phyloP scores from a whole-genome alignment of 2,329 filamentous ascomycete species.

The Pseudogymnoascus sp. region DNA sequence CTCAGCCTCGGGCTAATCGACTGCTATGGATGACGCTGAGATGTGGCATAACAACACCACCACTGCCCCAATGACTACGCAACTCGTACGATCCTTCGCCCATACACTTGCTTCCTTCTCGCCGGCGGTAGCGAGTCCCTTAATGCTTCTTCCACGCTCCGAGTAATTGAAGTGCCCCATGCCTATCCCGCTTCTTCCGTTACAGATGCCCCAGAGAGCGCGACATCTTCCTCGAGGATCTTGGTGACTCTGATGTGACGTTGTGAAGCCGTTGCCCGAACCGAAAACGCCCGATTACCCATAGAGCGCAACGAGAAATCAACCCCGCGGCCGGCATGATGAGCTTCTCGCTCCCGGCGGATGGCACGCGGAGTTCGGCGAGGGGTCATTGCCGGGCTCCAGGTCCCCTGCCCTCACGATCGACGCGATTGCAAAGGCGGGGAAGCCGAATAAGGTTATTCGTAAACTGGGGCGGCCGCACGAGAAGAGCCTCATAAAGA shows the following conservation, averaged over 20 bases:
- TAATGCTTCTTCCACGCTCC: not conserved
- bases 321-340: not conserved
- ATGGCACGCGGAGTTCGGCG: not conserved
- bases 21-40: not conserved
- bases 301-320: not conserved
- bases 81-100: conserved; percentile 5
- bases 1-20: conserved; percentile 7
- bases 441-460: conserved; percentile 1
- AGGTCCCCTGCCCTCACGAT: not conserved
- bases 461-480: not conserved
- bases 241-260: not conserved
- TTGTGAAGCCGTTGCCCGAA: not conserved
- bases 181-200: not conserved
- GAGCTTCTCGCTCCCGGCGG: conserved; percentile 6
- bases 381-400: not conserved
- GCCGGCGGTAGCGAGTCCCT: conserved; percentile 5
- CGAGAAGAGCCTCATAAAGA: not conserved
- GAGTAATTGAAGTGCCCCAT: conserved; percentile 3
- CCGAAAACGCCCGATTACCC: not conserved
- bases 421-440: not conserved
- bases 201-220: not conserved
- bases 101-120: not conserved
- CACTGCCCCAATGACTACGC: conserved; percentile 8
- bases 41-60: conserved; percentile 2
- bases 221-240: not conserved